Base-by-base conservation (phyloP, 805 yeast genomes). In the Sporopachydermia lactativora region DNA sequence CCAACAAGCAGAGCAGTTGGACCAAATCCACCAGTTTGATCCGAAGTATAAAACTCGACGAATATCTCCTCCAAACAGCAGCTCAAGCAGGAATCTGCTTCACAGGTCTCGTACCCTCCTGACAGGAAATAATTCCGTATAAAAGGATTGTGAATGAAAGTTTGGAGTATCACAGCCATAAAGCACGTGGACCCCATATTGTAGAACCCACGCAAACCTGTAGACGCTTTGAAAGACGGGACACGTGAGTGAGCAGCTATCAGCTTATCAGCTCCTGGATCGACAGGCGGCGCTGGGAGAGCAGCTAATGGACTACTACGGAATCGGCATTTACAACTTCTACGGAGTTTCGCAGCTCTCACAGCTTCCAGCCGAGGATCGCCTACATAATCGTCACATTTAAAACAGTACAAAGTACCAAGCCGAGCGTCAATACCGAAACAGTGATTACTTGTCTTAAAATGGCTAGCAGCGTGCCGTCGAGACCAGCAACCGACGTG, bases 121-220 rank as follows among this genome's bases (percentile, higher is more conserved):
- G 77, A 66, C 55, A 92, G 67, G 51, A 83, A 86, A 47, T 78
- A 79, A 51, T 77, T 73, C 43, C 89, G 71, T 36, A 92, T 71
- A 43, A 84, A 67, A 4, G 98, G 97, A 53, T 92, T 92, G 57
- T 92, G 98, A 36, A 92, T 65, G 40, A 89, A 61, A 0, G 94
- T 75, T 61, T 92, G 99, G 35, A 92, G 60, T n/a, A 88, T 75
- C 31, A 89, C 81, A 49, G 95, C 82, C 84, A 92, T 89, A 62
- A 85, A 92, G 62, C 99, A 92, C 0, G 98, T 92, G 0, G 98
- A 82, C 0, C 99, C 99, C 77, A 89, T 75, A 57, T 89, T 89
- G 40, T 85, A 77, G 49, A 92, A 73, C 3, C 98, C 98, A 40
- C 81, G 71, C 15, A 92, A 62, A 0, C 96, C 97, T n/a, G 77